Base-by-base conservation (phyloP, 2,329 filamentous ascomycete species). In the Eurotiales sp. region DNA sequence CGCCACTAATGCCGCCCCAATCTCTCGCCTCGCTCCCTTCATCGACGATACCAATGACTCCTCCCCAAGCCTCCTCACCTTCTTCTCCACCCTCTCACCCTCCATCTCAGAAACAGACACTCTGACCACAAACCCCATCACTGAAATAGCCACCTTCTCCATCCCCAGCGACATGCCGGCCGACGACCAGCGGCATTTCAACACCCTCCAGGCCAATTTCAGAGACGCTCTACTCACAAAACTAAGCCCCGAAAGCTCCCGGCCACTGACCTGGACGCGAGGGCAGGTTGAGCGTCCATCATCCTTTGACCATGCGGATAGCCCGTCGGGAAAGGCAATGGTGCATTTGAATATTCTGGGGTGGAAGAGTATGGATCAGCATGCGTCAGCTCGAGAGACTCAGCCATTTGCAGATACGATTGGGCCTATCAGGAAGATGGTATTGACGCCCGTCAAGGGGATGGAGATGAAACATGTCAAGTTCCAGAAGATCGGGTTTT, bases 351-450 rank as follows among this genome's bases (percentile, higher is more conserved):
- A 72, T n/a, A 67, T 69, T 15, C 64, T 79, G 49, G 79, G 78
- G 4, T 83, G 80, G 80, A 64, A 73, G 46, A 76, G 68, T 57
- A 66, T 77, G 17, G 74, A 79, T 30, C 67, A 66, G 43, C 80
- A 82, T 61, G 65, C 72, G 69, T 63, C 63, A 44, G 77, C 71
- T 27, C 65, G 72, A 49, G 65, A 76, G 56, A 74, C 73, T 23
- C 64, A 72, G 55, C 66, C 62, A 22, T 82, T 81, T 60, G 61
- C 59, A 29, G 61, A 68, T 19, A 64, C 69, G 14, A 72, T 78
- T 52, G 51, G 53, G 44, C 61, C 68, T 25, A 53, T 81, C 56
- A 69, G 72, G 53, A 67, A 72, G 46, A 73, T 66, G 45, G 60
- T 64, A 60, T 49, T 72, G 52, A 36, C 62, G 29, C 59, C 66